Conservation (phyloP, 2,329 filamentous ascomycete genomes). For the Blastomyces parvus region DNA sequence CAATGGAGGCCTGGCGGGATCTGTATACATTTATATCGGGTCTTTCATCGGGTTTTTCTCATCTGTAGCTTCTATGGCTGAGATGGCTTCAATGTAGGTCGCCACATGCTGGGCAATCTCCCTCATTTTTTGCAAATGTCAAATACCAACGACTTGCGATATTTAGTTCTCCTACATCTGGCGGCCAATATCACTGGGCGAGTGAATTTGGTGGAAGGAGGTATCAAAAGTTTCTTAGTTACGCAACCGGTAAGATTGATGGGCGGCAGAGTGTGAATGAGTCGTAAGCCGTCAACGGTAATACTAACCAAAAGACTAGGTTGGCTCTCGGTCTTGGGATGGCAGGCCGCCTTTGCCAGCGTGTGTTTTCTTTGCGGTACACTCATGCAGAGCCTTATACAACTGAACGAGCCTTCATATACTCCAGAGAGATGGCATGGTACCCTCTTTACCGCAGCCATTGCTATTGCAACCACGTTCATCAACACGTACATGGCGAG, state of each 20-base stretch:
- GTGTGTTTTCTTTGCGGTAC: constrained; percentile 26
- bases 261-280: neutral
- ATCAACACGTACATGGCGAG: constrained; percentile 39
- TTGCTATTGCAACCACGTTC: constrained; percentile 30
- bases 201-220: constrained; percentile 26
- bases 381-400: constrained; percentile 29
- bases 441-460: constrained; percentile 40
- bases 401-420: constrained; percentile 32
- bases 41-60: constrained; percentile 24
- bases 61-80: constrained; percentile 30
- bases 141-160: constrained; percentile 12
- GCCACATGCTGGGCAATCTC: neutral
- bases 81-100: constrained; percentile 32
- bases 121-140: neutral
- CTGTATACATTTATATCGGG: constrained; percentile 26
- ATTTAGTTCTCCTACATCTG: constrained; percentile 36
- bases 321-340: constrained; percentile 36
- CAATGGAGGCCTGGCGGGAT: constrained; percentile 26
- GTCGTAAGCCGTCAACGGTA: neutral
- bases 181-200: constrained; percentile 39
- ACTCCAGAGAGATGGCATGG: constrained; percentile 39
- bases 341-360: constrained; percentile 37
- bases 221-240: constrained; percentile 39
- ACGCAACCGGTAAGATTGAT: constrained; percentile 30
- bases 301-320: constrained; percentile 14